Evolutionary conservation across 768 basidiomycete genomes (phyloP).

Genomic region (Vararia minispora): DNA sequence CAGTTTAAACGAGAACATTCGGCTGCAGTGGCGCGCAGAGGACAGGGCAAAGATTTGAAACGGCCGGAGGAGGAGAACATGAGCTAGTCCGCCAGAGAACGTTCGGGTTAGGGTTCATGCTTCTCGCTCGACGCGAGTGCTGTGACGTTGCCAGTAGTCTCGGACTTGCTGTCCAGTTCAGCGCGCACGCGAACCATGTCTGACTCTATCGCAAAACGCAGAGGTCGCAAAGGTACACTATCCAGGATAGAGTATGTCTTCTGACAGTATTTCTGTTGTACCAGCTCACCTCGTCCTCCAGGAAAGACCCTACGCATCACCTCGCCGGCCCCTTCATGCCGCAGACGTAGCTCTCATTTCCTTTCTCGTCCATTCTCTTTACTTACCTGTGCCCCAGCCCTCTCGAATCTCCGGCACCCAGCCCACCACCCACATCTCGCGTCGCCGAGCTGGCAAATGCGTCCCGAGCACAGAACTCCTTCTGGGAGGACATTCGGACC

Average conservation of each 20-base stretch:
- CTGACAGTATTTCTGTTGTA: neutral
- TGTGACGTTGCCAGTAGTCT: neutral
- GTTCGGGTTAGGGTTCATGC: too few relatives aligned
- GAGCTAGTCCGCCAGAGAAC: too few relatives aligned
- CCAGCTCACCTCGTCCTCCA: conserved; percentile 17
- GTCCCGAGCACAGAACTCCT: too few relatives aligned
- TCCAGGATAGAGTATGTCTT: conserved; percentile 22
- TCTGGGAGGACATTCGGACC: conserved; percentile 41
- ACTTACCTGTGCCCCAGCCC: conserved; percentile 10
- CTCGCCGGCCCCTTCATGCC: conserved; percentile 51
- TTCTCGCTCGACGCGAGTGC: too few relatives aligned
- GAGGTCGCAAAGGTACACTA: conserved; percentile 6
- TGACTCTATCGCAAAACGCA: neutral
- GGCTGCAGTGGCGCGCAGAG: conserved; percentile 32
- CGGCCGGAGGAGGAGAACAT: conserved; percentile 60
- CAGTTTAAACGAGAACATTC: conserved; percentile 44
- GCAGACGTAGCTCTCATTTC: conserved; percentile 38
- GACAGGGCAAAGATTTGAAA: conserved; percentile 52
- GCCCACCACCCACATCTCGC: conserved; percentile 13
- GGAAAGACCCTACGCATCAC: conserved; percentile 47
- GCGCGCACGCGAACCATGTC: too few relatives aligned
- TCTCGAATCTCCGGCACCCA: conserved; percentile 1
- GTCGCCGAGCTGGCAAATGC: too few relatives aligned
- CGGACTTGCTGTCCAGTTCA: neutral
- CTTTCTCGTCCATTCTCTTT: neutral